Conservation (phyloP, 2,329 filamentous ascomycete genomes). For the Aureobasidium sp. region DNA sequence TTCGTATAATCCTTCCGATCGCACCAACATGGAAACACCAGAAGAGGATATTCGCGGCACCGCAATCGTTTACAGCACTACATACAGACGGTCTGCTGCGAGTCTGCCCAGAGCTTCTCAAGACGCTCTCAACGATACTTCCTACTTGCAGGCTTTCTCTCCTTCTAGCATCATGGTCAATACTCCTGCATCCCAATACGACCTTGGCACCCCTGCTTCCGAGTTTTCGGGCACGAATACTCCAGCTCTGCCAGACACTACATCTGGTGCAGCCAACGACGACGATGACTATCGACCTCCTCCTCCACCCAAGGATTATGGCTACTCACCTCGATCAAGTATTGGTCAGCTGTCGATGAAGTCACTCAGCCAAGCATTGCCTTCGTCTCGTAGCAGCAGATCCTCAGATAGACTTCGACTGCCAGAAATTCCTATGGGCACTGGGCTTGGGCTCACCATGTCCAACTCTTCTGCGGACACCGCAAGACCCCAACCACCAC, state of each 20-base stretch:
- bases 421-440: slow-evolving; percentile 33
- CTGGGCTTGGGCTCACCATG: slow-evolving; percentile 40
- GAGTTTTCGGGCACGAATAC: slow-evolving; percentile 7
- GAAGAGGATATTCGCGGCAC: slow-evolving; percentile 8
- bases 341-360: slow-evolving; percentile 23
- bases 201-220: background rate
- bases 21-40: slow-evolving; percentile 4
- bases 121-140: slow-evolving; percentile 4
- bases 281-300: slow-evolving; percentile 32
- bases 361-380: background rate
- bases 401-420: slow-evolving; percentile 24
- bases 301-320: slow-evolving; percentile 38
- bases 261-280: slow-evolving; percentile 23
- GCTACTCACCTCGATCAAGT: slow-evolving; percentile 31
- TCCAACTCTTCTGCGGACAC: slow-evolving; percentile 20
- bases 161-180: slow-evolving; percentile 15
- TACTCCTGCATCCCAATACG: slow-evolving; percentile 11
- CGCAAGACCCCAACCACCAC: slow-evolving; percentile 33
- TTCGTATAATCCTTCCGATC: slow-evolving; percentile 8
- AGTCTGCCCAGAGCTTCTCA: slow-evolving; percentile 9
- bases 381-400: background rate
- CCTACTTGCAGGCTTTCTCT: slow-evolving; percentile 5
- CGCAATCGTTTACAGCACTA: slow-evolving; percentile 11
- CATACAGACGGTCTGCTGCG: slow-evolving; percentile 6
- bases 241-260: background rate